These are phyloP conservation scores for Cotoneaster glaucophyllus DNA, from an alignment of 306 rosid genomes.

Conservation along the genomic window DNA sequence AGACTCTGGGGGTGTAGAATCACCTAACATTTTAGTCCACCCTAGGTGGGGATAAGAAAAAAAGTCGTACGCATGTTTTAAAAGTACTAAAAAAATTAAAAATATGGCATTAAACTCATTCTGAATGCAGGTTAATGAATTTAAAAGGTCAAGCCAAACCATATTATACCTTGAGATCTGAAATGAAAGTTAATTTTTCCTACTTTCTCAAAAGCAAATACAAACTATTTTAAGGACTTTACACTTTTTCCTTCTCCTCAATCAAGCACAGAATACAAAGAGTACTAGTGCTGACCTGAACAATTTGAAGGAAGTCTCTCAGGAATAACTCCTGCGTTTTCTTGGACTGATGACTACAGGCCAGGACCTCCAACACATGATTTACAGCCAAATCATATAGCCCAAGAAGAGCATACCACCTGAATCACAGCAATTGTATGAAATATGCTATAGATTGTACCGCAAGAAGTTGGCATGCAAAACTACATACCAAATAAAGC, in stretches of 20 bases:
- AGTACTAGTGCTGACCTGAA: conserved; percentile 59
- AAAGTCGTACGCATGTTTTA: neutral
- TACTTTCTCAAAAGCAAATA: neutral
- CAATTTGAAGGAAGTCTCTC: conserved; percentile 64
- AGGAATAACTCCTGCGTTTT: conserved; percentile 73
- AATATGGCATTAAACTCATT: neutral
- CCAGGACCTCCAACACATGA: conserved; percentile 79
- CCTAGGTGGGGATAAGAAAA: neutral
- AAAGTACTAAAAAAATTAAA: neutral
- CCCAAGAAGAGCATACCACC: conserved; percentile 97
- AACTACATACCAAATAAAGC: neutral
- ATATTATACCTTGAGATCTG: neutral
- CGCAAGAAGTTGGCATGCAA: neutral
- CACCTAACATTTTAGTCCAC: neutral
- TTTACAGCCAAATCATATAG: conserved; percentile 75
- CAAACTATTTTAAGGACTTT: neutral
- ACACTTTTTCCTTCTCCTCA: neutral
- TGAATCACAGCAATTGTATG: conserved; percentile 30
- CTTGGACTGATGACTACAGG: conserved; percentile 93
- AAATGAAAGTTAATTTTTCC: neutral
- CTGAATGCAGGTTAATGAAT: neutral
- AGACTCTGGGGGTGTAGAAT: neutral
- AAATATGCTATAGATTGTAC: conserved; percentile 17
- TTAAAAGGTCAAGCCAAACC: neutral
- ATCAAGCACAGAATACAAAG: neutral